phyloP scores from a whole-genome alignment of 208 protist genomes.

The Trichomonas gallinae region DNA sequence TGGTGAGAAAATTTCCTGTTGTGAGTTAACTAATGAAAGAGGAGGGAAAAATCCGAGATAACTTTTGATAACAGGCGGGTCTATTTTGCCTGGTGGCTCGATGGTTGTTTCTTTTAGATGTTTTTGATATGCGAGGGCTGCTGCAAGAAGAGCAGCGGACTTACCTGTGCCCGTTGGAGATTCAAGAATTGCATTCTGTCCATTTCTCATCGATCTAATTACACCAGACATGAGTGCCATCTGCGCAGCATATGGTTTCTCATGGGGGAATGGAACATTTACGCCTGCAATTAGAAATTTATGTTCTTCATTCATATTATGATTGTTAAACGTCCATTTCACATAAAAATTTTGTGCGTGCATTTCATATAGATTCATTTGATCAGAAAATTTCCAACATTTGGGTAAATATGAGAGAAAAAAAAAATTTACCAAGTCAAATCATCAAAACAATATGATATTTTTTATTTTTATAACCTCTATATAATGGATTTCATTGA shows the following conservation, averaged over 20 bases:
- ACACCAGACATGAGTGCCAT: background rate
- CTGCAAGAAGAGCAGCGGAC: background rate
- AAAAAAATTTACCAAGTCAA: too few species aligned
- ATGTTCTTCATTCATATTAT: background rate
- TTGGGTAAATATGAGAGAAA: too few species aligned
- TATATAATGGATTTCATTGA: too few species aligned
- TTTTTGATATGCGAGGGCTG: background rate
- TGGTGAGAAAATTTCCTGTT: background rate
- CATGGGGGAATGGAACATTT: background rate
- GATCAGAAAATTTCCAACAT: too few species aligned
- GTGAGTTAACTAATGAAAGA: background rate
- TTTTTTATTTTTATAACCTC: too few species aligned
- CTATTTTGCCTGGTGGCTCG: background rate
- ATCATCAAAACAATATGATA: too few species aligned
- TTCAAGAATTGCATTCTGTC: background rate
- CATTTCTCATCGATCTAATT: background rate
- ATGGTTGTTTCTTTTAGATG: background rate
- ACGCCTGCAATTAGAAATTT: background rate
- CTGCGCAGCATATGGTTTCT: background rate
- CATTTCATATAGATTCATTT: too few species aligned
- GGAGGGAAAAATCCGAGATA: background rate
- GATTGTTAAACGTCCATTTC: background rate
- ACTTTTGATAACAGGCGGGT: background rate
- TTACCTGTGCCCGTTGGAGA: slow-evolving; percentile 14
- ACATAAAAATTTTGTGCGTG: too few species aligned